These are phyloP conservation scores for Klebsormidium nitens DNA, from an alignment of 139 green algal species.

Conservation along the genomic window DNA sequence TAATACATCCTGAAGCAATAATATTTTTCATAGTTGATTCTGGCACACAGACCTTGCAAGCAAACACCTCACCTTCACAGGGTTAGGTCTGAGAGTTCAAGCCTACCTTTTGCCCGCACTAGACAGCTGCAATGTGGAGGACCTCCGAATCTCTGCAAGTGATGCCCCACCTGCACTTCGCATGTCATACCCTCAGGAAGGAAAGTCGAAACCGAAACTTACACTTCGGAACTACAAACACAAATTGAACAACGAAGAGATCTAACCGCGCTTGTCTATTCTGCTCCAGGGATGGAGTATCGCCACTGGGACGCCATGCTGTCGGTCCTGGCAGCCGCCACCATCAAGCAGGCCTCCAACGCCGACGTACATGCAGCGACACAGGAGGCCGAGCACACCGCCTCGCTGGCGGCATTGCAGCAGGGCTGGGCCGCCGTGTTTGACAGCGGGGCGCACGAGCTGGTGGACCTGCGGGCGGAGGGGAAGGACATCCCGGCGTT, in stretches of 20 bases:
- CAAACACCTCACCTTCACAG: too few relatives aligned
- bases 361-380: not conserved
- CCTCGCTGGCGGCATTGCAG: conserved; percentile 2
- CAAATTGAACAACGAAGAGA: not conserved
- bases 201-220: too few relatives aligned
- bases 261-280: not conserved
- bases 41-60: too few relatives aligned
- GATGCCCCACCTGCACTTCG: not conserved
- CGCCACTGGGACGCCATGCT: conserved; percentile 31
- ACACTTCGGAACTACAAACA: too few relatives aligned
- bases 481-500: conserved; percentile 16
- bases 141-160: not conserved
- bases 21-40: too few relatives aligned
- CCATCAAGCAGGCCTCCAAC: not conserved
- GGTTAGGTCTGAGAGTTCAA: too few relatives aligned
- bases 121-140: not conserved
- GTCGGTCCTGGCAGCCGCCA: conserved; percentile 11
- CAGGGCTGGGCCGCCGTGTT: conserved; percentile 22
- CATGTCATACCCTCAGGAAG: not conserved
- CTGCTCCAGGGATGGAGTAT: conserved; percentile 28
- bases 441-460: conserved; percentile 8
- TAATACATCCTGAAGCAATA: too few relatives aligned
- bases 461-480: conserved; percentile 35
- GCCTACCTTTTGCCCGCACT: not conserved
- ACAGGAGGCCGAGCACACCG: not conserved